A percentile compares a stretch with the other conserved stretches of the same genome.
Conservation (phyloP, 164 flowering plant species). For the Annona squamosa region DNA sequence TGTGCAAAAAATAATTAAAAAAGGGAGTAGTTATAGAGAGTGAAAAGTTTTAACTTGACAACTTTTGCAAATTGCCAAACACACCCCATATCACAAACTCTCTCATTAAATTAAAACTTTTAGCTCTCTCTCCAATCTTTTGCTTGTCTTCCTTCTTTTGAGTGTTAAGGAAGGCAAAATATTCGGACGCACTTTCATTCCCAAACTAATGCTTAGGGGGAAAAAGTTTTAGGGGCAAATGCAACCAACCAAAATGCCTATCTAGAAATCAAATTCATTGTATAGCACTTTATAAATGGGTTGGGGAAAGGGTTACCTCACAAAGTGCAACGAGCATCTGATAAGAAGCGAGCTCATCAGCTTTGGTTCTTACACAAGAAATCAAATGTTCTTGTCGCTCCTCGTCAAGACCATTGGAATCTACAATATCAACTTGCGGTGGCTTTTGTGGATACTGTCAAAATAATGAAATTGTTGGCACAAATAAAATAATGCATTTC, state of each 20-base stretch:
- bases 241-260: background rate
- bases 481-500: background rate
- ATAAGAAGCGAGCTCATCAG: constrained; percentile 54
- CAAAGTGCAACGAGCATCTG: constrained; percentile 80
- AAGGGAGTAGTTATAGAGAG: too few relatives aligned
- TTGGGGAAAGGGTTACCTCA: constrained; percentile 43
- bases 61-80: too few relatives aligned
- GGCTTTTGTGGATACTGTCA: constrained; percentile 75
- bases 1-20: too few relatives aligned
- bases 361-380: constrained; percentile 36
- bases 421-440: constrained; percentile 50
- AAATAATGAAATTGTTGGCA: constrained; percentile 1
- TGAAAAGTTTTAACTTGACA: too few relatives aligned
- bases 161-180: too few relatives aligned
- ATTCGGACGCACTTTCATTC: too few relatives aligned
- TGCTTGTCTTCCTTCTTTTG: too few relatives aligned
- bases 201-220: too few relatives aligned
- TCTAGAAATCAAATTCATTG: background rate
- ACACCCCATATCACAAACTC: too few relatives aligned
- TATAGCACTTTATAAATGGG: background rate
- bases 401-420: constrained; percentile 84
- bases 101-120: too few relatives aligned
- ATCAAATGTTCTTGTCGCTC: constrained; percentile 45
- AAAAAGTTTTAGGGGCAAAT: too few relatives aligned
- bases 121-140: too few relatives aligned